phyloP scores from a whole-genome alignment of 495 filamentous ascomycete genomes.

The Chaetomium fimeti region DNA sequence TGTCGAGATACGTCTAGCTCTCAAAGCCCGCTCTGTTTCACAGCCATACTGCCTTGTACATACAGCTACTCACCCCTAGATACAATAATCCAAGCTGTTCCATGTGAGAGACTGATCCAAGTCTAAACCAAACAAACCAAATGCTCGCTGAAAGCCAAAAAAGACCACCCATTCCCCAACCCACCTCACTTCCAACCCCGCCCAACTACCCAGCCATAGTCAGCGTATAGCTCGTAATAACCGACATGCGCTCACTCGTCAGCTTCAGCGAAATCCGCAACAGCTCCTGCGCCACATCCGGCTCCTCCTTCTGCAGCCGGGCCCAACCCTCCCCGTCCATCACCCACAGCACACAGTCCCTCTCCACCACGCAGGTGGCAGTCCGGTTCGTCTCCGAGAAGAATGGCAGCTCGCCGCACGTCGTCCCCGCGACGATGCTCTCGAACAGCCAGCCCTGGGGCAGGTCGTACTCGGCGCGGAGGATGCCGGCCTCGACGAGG shows the following conservation, averaged over 20 bases:
- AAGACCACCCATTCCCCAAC: not conserved
- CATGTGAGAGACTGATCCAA: not conserved
- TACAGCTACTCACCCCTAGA: too few species aligned
- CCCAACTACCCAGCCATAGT: constrained; percentile 36
- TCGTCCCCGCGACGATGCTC: constrained; percentile 89
- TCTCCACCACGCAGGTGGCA: constrained; percentile 79
- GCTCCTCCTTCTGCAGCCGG: constrained; percentile 62
- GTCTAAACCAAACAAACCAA: not conserved
- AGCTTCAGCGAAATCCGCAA: constrained; percentile 81
- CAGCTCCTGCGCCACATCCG: constrained; percentile 78
- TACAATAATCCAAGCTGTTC: not conserved
- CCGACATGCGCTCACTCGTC: constrained; percentile 84
- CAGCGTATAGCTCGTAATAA: constrained; percentile 65
- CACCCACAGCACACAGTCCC: constrained; percentile 78
- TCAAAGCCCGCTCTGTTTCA: too few species aligned
- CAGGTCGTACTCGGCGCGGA: constrained; percentile 83
- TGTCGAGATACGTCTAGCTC: not conserved
- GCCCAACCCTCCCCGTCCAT: constrained; percentile 69
- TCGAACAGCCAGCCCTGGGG: constrained; percentile 88
- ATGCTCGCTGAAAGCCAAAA: constrained; percentile 10
- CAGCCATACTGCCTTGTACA: too few species aligned
- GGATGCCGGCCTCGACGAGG: constrained; percentile 83
- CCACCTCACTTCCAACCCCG: constrained; percentile 7
- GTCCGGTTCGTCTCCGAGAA: constrained; percentile 86
- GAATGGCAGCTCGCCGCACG: constrained; percentile 94